Evolutionary conservation across 306 rosid species (phyloP).

Genomic region (Astragalus glycyphyllos): DNA sequence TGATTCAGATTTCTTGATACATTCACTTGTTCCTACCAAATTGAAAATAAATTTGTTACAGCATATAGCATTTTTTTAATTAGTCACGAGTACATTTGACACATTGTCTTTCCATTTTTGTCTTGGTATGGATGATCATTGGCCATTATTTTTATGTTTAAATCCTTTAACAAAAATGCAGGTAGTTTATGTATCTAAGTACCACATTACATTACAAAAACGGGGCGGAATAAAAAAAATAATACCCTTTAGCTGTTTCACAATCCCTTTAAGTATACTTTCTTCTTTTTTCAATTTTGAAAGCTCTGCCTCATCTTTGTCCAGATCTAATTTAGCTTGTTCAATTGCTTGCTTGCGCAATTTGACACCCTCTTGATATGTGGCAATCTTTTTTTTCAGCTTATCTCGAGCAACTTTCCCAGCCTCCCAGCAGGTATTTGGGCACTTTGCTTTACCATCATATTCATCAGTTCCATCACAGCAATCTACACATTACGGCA

Average conservation of each 20-base stretch:
- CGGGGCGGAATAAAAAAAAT: conserved; percentile 35
- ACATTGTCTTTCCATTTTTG: conserved; percentile 1
- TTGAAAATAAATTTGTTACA: conserved; percentile 25
- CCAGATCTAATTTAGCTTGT: conserved; percentile 64
- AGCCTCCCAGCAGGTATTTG: conserved; percentile 97
- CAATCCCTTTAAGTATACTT: conserved; percentile 73
- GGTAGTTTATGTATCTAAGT: conserved; percentile 5
- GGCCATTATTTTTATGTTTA: conserved; percentile 22
- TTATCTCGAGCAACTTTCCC: conserved; percentile 89
- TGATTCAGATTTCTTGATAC: conserved; percentile 17
- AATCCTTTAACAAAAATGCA: conserved; percentile 24
- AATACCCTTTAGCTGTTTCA: conserved; percentile 84
- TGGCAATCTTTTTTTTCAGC: conserved; percentile 73
- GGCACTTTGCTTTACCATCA: conserved; percentile 72
- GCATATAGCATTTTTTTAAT: conserved; percentile 13
- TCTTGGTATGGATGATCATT: conserved; percentile 14
- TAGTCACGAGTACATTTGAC: conserved; percentile 17
- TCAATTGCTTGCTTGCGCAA: conserved; percentile 72
- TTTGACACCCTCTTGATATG: conserved; percentile 76
- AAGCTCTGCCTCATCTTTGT: conserved; percentile 74
- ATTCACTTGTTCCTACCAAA: conserved; percentile 32
- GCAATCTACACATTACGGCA: conserved; percentile 67
- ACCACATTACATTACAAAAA: conserved; percentile 36
- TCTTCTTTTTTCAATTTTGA: conserved; percentile 75
- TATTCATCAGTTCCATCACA: conserved; percentile 98